phyloP scores from a whole-genome alignment of 805 yeast genomes.

The Kodamaea jinghongensis region DNA sequence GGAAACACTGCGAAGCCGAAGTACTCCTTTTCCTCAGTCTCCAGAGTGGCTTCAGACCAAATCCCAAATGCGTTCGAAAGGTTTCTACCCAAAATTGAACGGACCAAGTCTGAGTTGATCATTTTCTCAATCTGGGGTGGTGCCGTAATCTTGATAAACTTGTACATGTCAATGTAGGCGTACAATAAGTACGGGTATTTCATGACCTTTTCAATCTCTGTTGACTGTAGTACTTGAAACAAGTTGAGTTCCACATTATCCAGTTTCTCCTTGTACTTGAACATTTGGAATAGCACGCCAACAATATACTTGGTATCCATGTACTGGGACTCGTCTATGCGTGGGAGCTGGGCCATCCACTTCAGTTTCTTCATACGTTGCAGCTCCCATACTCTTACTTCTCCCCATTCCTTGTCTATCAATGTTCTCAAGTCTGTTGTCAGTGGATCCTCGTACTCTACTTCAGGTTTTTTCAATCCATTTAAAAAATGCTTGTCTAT shows the following conservation, averaged over 20 bases:
- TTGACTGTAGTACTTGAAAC: conserved; percentile 49
- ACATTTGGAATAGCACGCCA: conserved; percentile 31
- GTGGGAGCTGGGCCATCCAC: conserved; percentile 25
- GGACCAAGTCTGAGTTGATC: conserved; percentile 38
- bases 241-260: conserved; percentile 19
- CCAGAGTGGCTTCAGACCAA: conserved; percentile 45
- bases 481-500: conserved; percentile 29
- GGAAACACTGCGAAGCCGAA: conserved; percentile 62
- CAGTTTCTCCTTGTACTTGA: conserved; percentile 13
- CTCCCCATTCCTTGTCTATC: conserved; percentile 35
- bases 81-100: conserved; percentile 55
- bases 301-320: conserved; percentile 49
- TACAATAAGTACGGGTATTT: conserved; percentile 47
- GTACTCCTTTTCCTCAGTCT: conserved; percentile 49
- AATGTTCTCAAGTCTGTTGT: conserved; percentile 12
- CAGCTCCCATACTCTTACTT: conserved; percentile 36
- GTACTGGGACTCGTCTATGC: conserved; percentile 52
- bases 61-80: conserved; percentile 70
- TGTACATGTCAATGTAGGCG: conserved; percentile 47
- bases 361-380: conserved; percentile 14
- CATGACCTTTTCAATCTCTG: conserved; percentile 45
- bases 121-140: conserved; percentile 27
- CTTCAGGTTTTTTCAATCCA: conserved; percentile 23
- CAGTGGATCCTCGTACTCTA: conserved; percentile 17
- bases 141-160: conserved; percentile 42